Conservation (phyloP, 495 filamentous ascomycete species). For the Aspergillus cristatus region DNA sequence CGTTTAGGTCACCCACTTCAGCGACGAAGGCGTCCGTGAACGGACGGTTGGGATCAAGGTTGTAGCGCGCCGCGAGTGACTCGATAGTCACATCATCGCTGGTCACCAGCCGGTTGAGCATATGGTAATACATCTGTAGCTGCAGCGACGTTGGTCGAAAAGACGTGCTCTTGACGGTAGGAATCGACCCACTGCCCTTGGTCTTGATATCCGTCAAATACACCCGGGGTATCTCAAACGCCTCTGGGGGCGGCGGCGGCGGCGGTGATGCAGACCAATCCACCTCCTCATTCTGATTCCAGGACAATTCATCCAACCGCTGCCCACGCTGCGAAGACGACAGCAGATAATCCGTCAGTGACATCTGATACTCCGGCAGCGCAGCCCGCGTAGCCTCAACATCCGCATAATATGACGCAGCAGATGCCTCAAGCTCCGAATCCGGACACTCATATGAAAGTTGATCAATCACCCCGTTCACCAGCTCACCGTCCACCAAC, state of each 20-base stretch:
- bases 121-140: conserved; percentile 83
- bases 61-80: conserved; percentile 58
- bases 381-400: conserved; percentile 23
- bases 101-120: conserved; percentile 65
- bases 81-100: conserved; percentile 58
- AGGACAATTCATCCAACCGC: conserved; percentile 22
- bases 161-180: conserved; percentile 50
- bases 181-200: conserved; percentile 50
- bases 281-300: not conserved
- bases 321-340: conserved; percentile 31
- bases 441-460: conserved; percentile 72
- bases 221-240: conserved; percentile 33
- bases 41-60: conserved; percentile 47
- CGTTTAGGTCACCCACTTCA: conserved; percentile 62
- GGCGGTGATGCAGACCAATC: conserved; percentile 8
- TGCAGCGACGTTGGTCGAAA: conserved; percentile 75
- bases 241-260: conserved; percentile 14
- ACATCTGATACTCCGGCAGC: conserved; percentile 45
- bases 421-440: conserved; percentile 50
- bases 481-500: conserved; percentile 65
- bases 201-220: conserved; percentile 92
- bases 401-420: conserved; percentile 25
- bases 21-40: conserved; percentile 78
- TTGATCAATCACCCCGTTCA: conserved; percentile 87
- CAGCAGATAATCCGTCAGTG: conserved; percentile 42